These are phyloP conservation scores for sorghum (Sorghum bicolor) DNA, from an alignment of 176 grass and related monocot species.

Conservation along the genomic window Sorghum_bicolor_NCBIv3 NC_012870.2:78536501-78537000, in stretches of 20 bases:
- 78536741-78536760: constrained; percentile 80
- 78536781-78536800: too few relatives aligned
- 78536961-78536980: constrained; percentile 74
- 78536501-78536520: constrained; percentile 62
- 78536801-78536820: neutral
- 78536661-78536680: constrained; percentile 85
- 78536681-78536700: constrained; percentile 91
- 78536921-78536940: constrained; percentile 54
- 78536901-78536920: constrained; percentile 37
- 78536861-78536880: too few relatives aligned
- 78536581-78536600: constrained; percentile 85
- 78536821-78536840: too few relatives aligned
- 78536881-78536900: neutral
- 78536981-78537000: constrained; percentile 73
- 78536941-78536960: constrained; percentile 46
- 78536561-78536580: constrained; percentile 58
- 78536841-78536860: neutral
- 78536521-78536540: constrained; percentile 59
- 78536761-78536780: constrained; percentile 85
- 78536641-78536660: constrained; percentile 72
- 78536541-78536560: constrained; percentile 31
- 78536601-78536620: constrained; percentile 91
- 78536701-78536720: constrained; percentile 96
- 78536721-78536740: constrained; percentile 48
- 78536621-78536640: constrained; percentile 78